phyloP scores from a whole-genome alignment of 2,329 filamentous ascomycete genomes.

The Emmonsiellopsis sp. region DNA sequence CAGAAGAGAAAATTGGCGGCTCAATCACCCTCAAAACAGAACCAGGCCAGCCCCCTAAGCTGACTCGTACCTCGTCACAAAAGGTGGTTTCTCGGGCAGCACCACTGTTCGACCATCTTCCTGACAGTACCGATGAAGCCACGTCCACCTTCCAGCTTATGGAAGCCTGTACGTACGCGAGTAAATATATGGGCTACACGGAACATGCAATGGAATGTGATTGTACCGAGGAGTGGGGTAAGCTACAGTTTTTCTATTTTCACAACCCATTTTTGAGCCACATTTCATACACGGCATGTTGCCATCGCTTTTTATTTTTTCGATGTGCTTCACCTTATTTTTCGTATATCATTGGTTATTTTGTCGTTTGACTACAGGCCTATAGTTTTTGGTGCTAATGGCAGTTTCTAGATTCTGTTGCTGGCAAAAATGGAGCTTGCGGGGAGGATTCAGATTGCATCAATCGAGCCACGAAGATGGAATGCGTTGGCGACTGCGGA shows the following conservation, averaged over 20 bases:
- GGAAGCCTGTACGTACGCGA: conserved; percentile 77
- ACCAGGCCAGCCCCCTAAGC: conserved; percentile 58
- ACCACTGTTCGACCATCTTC: conserved; percentile 61
- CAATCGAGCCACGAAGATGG: conserved; percentile 96
- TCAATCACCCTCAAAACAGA: conserved; percentile 55
- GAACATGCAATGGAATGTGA: conserved; percentile 94
- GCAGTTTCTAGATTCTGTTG: conserved; percentile 36
- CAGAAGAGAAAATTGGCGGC: conserved; percentile 48
- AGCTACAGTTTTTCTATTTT: conserved; percentile 33
- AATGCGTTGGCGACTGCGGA: conserved; percentile 79
- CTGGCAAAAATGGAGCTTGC: conserved; percentile 66
- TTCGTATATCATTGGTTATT: background rate
- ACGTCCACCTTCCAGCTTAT: conserved; percentile 71
- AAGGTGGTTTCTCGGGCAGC: conserved; percentile 56
- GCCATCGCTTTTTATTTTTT: background rate
- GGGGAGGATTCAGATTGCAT: conserved; percentile 97
- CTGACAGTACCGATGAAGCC: conserved; percentile 70
- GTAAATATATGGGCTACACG: conserved; percentile 81
- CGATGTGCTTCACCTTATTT: background rate
- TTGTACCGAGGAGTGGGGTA: conserved; percentile 91
- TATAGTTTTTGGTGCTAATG: background rate
- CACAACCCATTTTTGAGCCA: conserved; percentile 4
- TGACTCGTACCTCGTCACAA: conserved; percentile 63
- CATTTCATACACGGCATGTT: background rate
- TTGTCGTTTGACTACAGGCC: background rate